These are phyloP conservation scores for Coemansia sp. DNA, from an alignment of 192 early-diverging fungal species.

Conservation along the genomic window DNA sequence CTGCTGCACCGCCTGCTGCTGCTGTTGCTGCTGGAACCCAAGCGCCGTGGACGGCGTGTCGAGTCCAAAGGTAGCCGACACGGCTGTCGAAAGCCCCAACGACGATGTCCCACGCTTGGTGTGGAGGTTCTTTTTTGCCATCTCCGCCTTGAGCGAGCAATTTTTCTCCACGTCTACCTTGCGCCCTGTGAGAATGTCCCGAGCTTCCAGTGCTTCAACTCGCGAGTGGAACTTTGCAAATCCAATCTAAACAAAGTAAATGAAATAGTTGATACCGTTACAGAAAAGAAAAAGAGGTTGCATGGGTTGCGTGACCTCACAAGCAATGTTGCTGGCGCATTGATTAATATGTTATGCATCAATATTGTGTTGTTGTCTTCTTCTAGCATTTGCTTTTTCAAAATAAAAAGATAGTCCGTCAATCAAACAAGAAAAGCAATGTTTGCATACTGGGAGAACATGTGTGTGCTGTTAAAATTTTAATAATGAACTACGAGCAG, in stretches of 20 bases:
- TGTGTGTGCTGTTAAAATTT: too few species aligned
- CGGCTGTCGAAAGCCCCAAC: conserved; percentile 31
- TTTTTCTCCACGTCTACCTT: conserved; percentile 88
- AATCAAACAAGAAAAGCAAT: neutral
- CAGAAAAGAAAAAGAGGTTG: conserved; percentile 14
- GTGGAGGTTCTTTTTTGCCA: conserved; percentile 99
- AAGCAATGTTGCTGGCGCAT: neutral
- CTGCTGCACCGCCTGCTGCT: conserved; percentile 17
- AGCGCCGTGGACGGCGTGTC: conserved; percentile 37
- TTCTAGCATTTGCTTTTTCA: conserved; percentile 19
- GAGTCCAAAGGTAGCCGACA: conserved; percentile 42
- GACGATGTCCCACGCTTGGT: conserved; percentile 77
- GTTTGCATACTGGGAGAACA: too few species aligned
- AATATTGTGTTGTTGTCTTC: conserved; percentile 31
- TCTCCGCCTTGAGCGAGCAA: conserved; percentile 90
- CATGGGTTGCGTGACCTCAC: conserved; percentile 10
- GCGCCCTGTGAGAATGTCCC: conserved; percentile 87
- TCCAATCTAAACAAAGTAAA: conserved; percentile 78
- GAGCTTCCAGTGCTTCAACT: conserved; percentile 87
- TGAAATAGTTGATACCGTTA: neutral
- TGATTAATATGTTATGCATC: conserved; percentile 9
- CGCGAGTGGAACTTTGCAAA: conserved; percentile 96
- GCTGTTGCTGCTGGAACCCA: conserved; percentile 23
- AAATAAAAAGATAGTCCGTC: conserved; percentile 12
- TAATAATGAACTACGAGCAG: too few species aligned